Evolutionary conservation across 768 basidiomycete species (phyloP), one percentile per base, ranked within the genome.

Genomic region (Cubamyces sp.): DNA sequence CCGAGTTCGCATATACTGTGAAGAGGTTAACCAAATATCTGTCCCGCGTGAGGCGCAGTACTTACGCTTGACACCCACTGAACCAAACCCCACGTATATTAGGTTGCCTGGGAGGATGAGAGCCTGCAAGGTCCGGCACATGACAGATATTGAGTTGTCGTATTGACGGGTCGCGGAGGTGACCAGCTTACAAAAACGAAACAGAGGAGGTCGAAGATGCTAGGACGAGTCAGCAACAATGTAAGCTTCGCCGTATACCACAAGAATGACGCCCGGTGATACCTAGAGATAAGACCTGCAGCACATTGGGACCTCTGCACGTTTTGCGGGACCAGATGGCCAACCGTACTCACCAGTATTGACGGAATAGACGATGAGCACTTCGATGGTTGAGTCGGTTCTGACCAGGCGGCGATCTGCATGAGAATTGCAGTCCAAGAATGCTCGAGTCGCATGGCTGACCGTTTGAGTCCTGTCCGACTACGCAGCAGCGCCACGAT

Each of bases 1-100:
- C 56, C 3, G 56, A 57, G 56, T 57, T 57, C 7, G 56, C 56
- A 21, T 57, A 57, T 18, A 57, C 56, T 57, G 34, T 9, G 19
- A 3, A 6, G 25, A 28, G 18, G 16, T 23, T 16, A 18, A 3
- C 26, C 2, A 2, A 23, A 8, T 23, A 7, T 21, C 19, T 26
- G 46, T 9, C 7, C 11, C 6, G 6, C 43, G 6, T 8, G 11
- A 5, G 15, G n/a, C 18, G 15, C 16, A 5, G 37, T 16, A 16
- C 54, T 26, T 19, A 57, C 56, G 37, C 26, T 57, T 57, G 47
- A 47, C 37, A 3, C 47, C 56, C 12, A 57, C 56, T 37, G 46
- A 45, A n/a, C 25, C 30, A 30, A 55, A 14, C 0, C 7, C 54
- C 8, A 42, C 40, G 16, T 55, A 55, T 3, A 55, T 55, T 8